Conservation (phyloP, 441 rosid species). For the Breynia disticha region DNA sequence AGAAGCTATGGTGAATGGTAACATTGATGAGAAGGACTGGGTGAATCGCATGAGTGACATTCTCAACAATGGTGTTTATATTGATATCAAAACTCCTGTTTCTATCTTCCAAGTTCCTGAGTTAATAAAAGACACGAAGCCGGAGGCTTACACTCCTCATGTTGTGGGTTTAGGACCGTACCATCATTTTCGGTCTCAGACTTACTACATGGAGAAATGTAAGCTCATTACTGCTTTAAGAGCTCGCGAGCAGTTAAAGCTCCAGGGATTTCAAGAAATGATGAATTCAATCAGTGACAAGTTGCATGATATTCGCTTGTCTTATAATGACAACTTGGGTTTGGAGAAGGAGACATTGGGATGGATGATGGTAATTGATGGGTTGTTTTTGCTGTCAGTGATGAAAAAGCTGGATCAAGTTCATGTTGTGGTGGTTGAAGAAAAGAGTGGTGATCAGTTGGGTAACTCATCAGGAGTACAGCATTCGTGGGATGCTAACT, state of each 20-base stretch:
- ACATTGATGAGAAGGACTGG: constrained; percentile 1
- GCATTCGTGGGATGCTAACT: no score
- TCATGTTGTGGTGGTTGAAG: background rate
- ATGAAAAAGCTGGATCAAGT: background rate
- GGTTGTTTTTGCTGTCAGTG: constrained; percentile 9
- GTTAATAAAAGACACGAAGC: background rate
- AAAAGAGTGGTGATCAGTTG: no score
- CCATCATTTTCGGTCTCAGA: constrained; percentile 7
- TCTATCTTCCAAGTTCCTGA: constrained; percentile 11
- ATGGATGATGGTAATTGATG: constrained; percentile 10
- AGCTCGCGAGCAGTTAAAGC: no score
- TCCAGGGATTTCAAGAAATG: no score
- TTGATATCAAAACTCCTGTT: background rate
- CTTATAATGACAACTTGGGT: constrained; percentile 1
- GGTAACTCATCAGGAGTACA: background rate
- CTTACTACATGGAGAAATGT: constrained; percentile 9
- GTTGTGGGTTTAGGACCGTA: constrained; percentile 12
- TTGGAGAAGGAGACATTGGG: constrained; percentile 6
- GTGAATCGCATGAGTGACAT: background rate
- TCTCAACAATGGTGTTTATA: background rate
- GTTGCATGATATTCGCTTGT: background rate
- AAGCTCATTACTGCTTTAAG: constrained; percentile 3
- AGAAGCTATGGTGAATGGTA: no score
- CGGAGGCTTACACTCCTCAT: constrained; percentile 14
- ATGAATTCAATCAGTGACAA: no score